phyloP scores from a whole-genome alignment of 2,329 filamentous ascomycete genomes.

The Fusarium euwallaceae region DNA sequence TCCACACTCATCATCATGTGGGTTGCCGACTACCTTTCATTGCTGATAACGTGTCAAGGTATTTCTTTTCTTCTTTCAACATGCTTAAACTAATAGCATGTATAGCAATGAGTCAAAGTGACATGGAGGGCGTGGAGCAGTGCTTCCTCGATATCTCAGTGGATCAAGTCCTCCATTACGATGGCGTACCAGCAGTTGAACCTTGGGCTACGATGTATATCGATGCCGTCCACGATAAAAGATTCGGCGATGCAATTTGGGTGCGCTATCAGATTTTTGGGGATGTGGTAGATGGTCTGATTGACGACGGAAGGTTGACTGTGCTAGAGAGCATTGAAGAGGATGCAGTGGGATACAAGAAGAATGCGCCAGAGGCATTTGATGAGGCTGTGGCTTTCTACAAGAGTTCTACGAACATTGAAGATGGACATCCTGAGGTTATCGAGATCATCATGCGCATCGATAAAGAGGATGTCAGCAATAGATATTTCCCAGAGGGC shows the following conservation, averaged over 20 bases:
- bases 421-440: slow-evolving; percentile 1
- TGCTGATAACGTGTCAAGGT: background rate
- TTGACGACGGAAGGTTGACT: background rate
- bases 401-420: background rate
- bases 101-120: background rate
- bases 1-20: background rate
- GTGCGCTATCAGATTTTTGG: slow-evolving; percentile 6
- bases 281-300: background rate
- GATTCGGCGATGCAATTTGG: slow-evolving; percentile 13
- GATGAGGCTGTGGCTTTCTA: slow-evolving; percentile 5
- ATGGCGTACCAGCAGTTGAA: slow-evolving; percentile 49
- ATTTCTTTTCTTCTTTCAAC: background rate
- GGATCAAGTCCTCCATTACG: slow-evolving; percentile 1
- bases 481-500: background rate
- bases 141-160: slow-evolving; percentile 10
- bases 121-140: background rate
- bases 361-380: background rate
- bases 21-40: background rate
- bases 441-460: slow-evolving; percentile 13
- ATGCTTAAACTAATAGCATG: background rate
- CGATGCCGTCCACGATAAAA: background rate
- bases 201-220: slow-evolving; percentile 37
- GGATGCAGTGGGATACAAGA: slow-evolving; percentile 33
- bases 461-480: background rate
- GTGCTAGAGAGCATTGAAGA: slow-evolving; percentile 7